phyloP scores from a whole-genome alignment of 495 filamentous ascomycete species.

The Amorphotheca resinae region DNA sequence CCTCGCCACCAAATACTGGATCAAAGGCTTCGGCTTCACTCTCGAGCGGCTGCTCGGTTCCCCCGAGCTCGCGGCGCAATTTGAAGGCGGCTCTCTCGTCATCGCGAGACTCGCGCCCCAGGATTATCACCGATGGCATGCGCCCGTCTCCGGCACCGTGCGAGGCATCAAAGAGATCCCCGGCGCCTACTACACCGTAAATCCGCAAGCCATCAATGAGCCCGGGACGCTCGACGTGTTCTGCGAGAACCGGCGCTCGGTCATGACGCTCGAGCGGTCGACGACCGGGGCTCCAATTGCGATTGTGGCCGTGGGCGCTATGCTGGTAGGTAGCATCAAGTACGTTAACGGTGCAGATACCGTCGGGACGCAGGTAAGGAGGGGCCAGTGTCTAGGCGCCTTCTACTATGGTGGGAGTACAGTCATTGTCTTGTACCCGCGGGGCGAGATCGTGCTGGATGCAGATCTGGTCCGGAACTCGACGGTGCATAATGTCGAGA shows the following conservation, averaged over 20 bases:
- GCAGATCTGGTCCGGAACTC: constrained; percentile 26
- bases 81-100: constrained; percentile 29
- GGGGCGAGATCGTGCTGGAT: constrained; percentile 27
- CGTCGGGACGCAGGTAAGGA: constrained; percentile 22
- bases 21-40: constrained; percentile 32
- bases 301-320: constrained; percentile 30
- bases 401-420: constrained; percentile 30
- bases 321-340: constrained; percentile 31
- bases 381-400: constrained; percentile 29
- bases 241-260: constrained; percentile 30
- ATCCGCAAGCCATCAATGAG: constrained; percentile 34
- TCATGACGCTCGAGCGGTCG: constrained; percentile 26
- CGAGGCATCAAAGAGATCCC: constrained; percentile 23
- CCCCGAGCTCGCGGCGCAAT: constrained; percentile 22
- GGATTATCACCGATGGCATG: constrained; percentile 39
- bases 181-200: constrained; percentile 23
- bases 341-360: constrained; percentile 25
- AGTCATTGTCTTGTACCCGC: constrained; percentile 30
- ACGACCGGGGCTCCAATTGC: constrained; percentile 24
- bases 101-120: constrained; percentile 31
- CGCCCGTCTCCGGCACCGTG: constrained; percentile 29
- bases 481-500: constrained; percentile 23
- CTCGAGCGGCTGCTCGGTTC: constrained; percentile 28
- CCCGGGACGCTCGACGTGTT: constrained; percentile 30
- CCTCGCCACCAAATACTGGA: constrained; percentile 31